phyloP scores from a whole-genome alignment of 768 basidiomycete species.

The Tylopilus rubrobrunneus region DNA sequence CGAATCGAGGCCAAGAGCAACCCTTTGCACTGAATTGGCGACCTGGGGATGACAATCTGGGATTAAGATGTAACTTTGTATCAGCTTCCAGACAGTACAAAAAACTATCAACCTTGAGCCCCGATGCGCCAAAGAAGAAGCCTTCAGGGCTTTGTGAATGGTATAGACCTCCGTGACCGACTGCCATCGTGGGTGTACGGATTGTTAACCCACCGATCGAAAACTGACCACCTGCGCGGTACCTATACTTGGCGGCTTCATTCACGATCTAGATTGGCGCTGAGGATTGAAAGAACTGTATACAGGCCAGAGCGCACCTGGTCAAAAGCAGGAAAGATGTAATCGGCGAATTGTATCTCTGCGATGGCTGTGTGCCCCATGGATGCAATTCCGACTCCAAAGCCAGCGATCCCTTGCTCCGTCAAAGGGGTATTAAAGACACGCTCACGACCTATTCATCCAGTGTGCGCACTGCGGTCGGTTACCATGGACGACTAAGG shows the following conservation, averaged over 20 bases:
- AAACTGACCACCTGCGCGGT: slow-evolving; percentile 81
- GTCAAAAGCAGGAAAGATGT: slow-evolving; percentile 93
- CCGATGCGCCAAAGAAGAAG: slow-evolving; percentile 88
- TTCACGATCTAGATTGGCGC: slow-evolving; percentile 68
- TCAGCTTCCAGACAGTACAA: not conserved
- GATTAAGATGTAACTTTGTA: not conserved
- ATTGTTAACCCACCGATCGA: slow-evolving; percentile 82
- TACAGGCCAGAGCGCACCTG: slow-evolving; percentile 48
- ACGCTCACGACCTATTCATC: slow-evolving; percentile 67
- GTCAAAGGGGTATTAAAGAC: slow-evolving; percentile 95
- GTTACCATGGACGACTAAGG: not conserved
- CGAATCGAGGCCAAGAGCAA: slow-evolving; percentile 81
- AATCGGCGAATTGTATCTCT: slow-evolving; percentile 89
- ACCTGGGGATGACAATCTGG: slow-evolving; percentile 84
- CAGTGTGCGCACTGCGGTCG: not conserved
- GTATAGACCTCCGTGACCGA: slow-evolving; percentile 89
- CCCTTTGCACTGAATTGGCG: slow-evolving; percentile 95
- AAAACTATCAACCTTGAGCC: slow-evolving; percentile 62
- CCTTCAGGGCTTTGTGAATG: slow-evolving; percentile 96
- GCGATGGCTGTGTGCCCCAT: slow-evolving; percentile 96
- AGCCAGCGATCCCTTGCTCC: slow-evolving; percentile 92
- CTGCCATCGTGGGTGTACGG: slow-evolving; percentile 85
- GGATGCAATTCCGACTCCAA: slow-evolving; percentile 85
- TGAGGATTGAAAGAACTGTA: not conserved
- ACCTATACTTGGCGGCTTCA: slow-evolving; percentile 91